Base-by-base conservation (phyloP, 768 basidiomycete genomes). In the Phlebiopsis flavidoalba region DNA sequence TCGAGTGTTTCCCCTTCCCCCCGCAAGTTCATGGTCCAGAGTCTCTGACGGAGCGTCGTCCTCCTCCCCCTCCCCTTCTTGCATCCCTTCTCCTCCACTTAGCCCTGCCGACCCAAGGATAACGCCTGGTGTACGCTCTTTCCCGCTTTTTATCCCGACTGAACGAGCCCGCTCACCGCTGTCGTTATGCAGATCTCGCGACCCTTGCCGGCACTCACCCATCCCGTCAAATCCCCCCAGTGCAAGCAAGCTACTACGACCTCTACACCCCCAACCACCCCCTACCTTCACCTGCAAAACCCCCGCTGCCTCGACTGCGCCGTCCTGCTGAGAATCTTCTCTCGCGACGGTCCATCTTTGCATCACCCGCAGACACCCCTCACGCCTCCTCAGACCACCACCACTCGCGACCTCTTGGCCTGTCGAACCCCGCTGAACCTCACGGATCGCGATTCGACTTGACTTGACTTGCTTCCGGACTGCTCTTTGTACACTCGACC, bases 131-230 rank as follows among this genome's bases (percentile, higher is more conserved):
- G 79, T 80, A 76, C 67, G 24, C 21, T 3, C 54, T 1, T 46
- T 26, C 8, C 17, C 51, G 36, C 62, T 45, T 17, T 31, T 36
- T 53, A 53, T 26, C 37, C 11, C 31, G 40, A n/a, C 31, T 21
- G 46, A 59, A 53, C 53, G 49, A 37, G 56, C 50, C 60, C 62
- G 56, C 33, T 58, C 58, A 57, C 47, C 51, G 61, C 26, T 46
- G 58, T 22, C 54, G 54, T 55, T 55, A 55, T 37, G 45, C 69
- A 91, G 87, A 83, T 83, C 91, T 93, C 90, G 90, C 90, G 90
- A 93, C 91, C 91, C 91, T 93, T 92, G 86, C 81, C 88, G 89
- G 88, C 86, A 53, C 77, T 82, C 88, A 80, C 74, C 76, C 74
- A 65, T 67, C 70, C 83, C 88, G 80, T 75, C 75, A 61, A 51